A percentile compares a stretch with the other conserved stretches of the same genome.
Evolutionary conservation across 345 rosid species (phyloP).

Genomic region (Acer campestre): DNA sequence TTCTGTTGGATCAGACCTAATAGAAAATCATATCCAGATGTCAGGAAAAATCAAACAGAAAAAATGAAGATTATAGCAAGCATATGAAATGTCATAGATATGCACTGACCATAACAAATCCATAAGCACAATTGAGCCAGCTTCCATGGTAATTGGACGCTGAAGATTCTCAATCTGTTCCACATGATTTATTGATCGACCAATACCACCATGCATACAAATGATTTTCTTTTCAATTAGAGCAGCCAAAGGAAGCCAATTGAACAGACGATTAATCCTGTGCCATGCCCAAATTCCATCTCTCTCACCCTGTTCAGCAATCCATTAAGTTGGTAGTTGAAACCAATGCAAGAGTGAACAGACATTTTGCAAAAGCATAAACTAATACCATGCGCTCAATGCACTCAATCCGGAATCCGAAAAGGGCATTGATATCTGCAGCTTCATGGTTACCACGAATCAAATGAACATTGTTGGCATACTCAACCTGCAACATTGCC

Average conservation of each 20-base stretch:
- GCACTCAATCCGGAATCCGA: conserved; percentile 97
- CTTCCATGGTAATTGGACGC: conserved; percentile 98
- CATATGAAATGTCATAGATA: conserved; percentile 15
- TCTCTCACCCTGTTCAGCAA: conserved; percentile 80
- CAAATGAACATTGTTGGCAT: conserved; percentile 83
- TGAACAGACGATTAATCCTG: conserved; percentile 92
- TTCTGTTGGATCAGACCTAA: conserved; percentile 99
- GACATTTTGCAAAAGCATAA: conserved; percentile 18
- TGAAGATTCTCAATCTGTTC: conserved; percentile 95
- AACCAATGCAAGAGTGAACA: conserved; percentile 22
- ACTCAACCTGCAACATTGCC: conserved; percentile 70
- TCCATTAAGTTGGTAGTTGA: conserved; percentile 25
- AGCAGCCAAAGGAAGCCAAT: conserved; percentile 98
- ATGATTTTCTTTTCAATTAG: conserved; percentile 93
- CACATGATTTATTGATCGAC: conserved; percentile 94
- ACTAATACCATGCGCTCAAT: conserved; percentile 92
- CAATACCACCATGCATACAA: conserved; percentile 99
- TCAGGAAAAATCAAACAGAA: conserved; percentile 25
- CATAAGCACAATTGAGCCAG: conserved; percentile 95
- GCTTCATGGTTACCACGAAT: conserved; percentile 99
- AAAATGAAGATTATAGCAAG: background rate
- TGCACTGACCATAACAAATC: conserved; percentile 85
- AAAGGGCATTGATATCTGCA: conserved; percentile 98
- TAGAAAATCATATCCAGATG: conserved; percentile 24
- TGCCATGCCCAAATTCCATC: conserved; percentile 99